These are phyloP conservation scores for grape (Vitis vinifera) DNA, from an alignment of 164 flowering plant genomes.

Conservation along the genomic window ASM3070453v1 NC_081808.1:3326501-3327000, in stretches of 20 bases:
- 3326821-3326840: conserved; percentile 51
- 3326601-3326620: background rate
- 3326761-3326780: conserved; percentile 11
- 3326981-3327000: background rate
- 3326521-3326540: conserved; percentile 60
- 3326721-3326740: conserved; percentile 18
- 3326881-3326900: conserved; percentile 51
- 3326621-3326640: background rate
- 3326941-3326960: background rate
- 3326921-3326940: background rate
- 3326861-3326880: conserved; percentile 27
- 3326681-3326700: conserved; percentile 15
- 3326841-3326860: conserved; percentile 36
- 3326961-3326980: background rate
- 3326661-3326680: conserved; percentile 16
- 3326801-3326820: conserved; percentile 31
- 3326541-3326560: conserved; percentile 22
- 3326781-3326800: conserved; percentile 43
- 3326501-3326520: conserved; percentile 17
- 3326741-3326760: conserved; percentile 18
- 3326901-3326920: background rate
- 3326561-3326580: conserved; percentile 32
- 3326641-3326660: conserved; percentile 17
- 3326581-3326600: background rate
- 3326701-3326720: conserved; percentile 21